Evolutionary conservation across 345 rosid species (phyloP), one percentile per base, ranked within the genome.

Genomic region (Linum tenue): DNA sequence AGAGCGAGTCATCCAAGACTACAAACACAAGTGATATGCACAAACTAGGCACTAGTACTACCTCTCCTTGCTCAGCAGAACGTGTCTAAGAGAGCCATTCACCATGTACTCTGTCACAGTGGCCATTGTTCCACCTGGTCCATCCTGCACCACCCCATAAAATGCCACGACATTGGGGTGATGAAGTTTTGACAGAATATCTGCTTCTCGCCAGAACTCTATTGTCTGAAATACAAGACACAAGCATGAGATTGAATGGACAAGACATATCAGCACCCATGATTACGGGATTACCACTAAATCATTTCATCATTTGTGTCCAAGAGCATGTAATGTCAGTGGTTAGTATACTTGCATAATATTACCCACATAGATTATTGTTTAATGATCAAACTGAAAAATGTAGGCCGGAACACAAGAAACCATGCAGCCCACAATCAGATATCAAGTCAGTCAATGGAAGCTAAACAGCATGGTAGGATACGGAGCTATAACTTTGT

Each of bases 121-220:
- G 16, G 95, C 92, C 86, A 87, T 82, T 58, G 95, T 87, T 74
- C 83, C 90, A 7, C 87, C 96, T 8, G 97, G 91, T 39, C 95
- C 95, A 81, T 92, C 84, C 10, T 88, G 95, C 60, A 87, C 96
- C 16, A 92, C 88, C 60, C 98, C 98, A 61, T 92, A 92, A 70
- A 89, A 87, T 38, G 98, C 91, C n/a, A 89, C 80, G 62, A 92
- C 96, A 61, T 92, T 92, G 35, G 98, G 97, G 79, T 92, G 98
- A 76, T 92, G 98, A 72, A 92, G 92, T 64, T 82, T 84, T 42
- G 98, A 87, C 55, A 92, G 76, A 73, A 92, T 92, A 55, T 74
- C 69, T 62, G 98, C 96, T 76, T 92, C 98, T 76, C 95, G 89
- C 96, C 96, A 87, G 70, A 88, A 88, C 72, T 86, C 96, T 75